A percentile compares a stretch with the other conserved stretches of the same genome.
Conservation (phyloP, 441 rosid genomes). For the Isatis lusitanica region DNA sequence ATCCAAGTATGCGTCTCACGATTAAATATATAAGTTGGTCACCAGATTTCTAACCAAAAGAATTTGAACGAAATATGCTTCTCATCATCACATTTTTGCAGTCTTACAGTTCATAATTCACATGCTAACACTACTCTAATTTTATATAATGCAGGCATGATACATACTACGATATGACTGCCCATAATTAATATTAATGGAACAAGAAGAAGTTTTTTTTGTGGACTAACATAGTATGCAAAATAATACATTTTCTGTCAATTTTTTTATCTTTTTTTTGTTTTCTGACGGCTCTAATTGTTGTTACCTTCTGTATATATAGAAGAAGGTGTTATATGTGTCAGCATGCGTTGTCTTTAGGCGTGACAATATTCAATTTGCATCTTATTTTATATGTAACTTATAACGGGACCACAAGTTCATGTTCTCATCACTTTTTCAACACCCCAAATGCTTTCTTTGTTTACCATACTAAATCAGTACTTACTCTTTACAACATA, state of each 20-base stretch:
- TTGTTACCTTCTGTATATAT: neutral
- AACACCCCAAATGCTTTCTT: conserved; percentile 34
- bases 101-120: conserved; percentile 38
- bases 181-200: neutral
- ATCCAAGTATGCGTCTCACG: conserved; percentile 11
- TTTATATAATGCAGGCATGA: neutral
- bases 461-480: neutral
- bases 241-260: neutral
- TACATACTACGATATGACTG: neutral
- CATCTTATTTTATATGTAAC: conserved; percentile 19
- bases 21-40: conserved; percentile 6
- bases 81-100: conserved; percentile 28
- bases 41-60: conserved; percentile 28
- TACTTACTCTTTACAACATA: neutral
- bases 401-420: conserved; percentile 31
- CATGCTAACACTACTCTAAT: conserved; percentile 31
- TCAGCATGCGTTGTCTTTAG: conserved; percentile 44
- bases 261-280: neutral
- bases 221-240: neutral
- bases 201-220: neutral
- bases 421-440: conserved; percentile 30
- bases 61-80: neutral
- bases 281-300: neutral
- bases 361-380: conserved; percentile 42
- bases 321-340: conserved; percentile 27